Evolutionary conservation across 345 rosid genomes (phyloP).

Genomic region (Gynandropsis gynandra): DNA sequence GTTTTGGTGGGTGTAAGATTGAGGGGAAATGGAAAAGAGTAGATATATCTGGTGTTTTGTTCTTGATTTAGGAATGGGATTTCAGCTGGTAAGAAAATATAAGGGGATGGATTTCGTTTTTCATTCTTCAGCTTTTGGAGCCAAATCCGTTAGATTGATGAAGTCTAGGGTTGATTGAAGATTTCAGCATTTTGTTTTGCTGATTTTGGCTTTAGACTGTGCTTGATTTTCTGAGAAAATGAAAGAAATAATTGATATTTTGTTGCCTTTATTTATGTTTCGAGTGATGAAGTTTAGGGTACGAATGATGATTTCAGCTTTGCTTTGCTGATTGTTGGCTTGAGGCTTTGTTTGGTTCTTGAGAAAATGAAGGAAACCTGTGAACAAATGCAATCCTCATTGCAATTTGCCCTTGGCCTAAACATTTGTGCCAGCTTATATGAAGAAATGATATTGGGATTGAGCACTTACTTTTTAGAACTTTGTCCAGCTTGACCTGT

Average conservation of each 20-base stretch:
- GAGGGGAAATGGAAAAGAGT: neutral
- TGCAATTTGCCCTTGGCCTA: no score
- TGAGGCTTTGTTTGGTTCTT: slow-evolving; percentile 11
- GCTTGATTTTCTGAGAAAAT: neutral
- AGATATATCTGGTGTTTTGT: neutral
- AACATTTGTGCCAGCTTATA: no score
- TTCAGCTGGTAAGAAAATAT: neutral
- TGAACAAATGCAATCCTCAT: no score
- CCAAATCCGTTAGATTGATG: no score
- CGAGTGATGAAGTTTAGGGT: neutral
- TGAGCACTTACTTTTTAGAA: no score
- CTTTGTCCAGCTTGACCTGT: slow-evolving; percentile 20
- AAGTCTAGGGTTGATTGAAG: neutral
- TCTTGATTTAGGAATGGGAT: neutral
- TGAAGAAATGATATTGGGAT: no score
- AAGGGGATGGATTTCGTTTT: neutral
- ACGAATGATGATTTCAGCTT: neutral
- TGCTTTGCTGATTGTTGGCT: slow-evolving; percentile 6
- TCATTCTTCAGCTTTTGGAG: neutral
- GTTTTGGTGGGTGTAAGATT: neutral
- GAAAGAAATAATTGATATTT: slow-evolving; percentile 2
- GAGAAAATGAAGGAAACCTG: slow-evolving; percentile 4
- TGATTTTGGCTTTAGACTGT: slow-evolving; percentile 1
- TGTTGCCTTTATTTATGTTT: neutral
- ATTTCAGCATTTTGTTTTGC: neutral